Base-by-base conservation (phyloP, 1,139 yeast genomes). In the Zygosaccharomyces pseudobailii region DNA sequence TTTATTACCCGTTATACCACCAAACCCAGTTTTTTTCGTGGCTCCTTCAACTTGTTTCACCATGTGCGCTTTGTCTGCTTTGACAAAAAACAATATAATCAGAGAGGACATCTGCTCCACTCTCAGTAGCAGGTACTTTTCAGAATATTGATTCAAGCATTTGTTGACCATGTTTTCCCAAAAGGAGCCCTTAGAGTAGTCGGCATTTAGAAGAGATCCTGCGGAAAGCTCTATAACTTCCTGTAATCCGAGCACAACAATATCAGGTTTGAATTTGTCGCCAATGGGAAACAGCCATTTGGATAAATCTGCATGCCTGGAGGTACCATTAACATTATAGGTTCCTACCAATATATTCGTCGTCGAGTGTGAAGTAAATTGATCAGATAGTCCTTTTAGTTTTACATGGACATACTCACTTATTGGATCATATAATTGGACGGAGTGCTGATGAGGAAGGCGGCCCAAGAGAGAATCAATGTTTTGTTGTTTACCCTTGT, bases 1-100 rank as follows among this genome's bases (percentile, higher is more conserved):
- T 66, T 92, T 92, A 62, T 92, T 92, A 17, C 97, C 97, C 36
- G 96, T 85, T 62, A 88, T 80, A 13, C 97, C 97, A 19, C 96
- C 96, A 45, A 92, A 72, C 0, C 99, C 99, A 0, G 98, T 94
- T 59, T 92, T 92, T 58, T 89, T 92, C 30, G 81, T 77, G 19
- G 87, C 75, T 33, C 95, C 88, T 63, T 83, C 87, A 6, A 87
- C 83, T 54, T 79, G 76, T 25, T 84, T 75, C n/a, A 87, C 74
- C 50, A 76, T 69, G 4, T 75, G 65, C 19, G 82, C 70, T 49
- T 75, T 71, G 9, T 79, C 74, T 36, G 79, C 76, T 51, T 78
- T 81, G 25, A 82, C 80, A 62, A 87, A 82, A 46, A 86, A 74
- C 46, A 87, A 74, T 8, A 84, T 68, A 36, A 90, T 77, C 28